Evolutionary conservation across 495 filamentous ascomycete genomes (phyloP).

Genomic region (Lophiotrema nucula): DNA sequence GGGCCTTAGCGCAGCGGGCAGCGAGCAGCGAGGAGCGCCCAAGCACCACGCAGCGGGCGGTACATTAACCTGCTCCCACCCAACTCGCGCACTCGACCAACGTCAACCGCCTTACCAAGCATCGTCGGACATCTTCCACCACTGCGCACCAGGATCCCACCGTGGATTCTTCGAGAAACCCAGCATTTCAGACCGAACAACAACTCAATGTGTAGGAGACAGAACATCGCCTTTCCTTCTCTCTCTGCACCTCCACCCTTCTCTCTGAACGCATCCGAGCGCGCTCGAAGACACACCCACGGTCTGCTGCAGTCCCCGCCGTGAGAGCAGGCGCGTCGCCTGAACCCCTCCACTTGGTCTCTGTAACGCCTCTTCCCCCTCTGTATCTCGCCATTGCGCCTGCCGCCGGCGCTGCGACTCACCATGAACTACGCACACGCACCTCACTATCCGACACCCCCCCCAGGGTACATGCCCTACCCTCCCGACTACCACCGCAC

Average conservation of each 20-base stretch:
- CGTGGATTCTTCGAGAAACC: conserved; percentile 30
- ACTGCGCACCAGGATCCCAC: conserved; percentile 9
- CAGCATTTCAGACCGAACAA: not conserved
- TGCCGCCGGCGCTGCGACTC: conserved; percentile 12
- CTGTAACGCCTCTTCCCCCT: not conserved
- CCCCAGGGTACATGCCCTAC: conserved; percentile 39
- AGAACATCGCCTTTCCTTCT: conserved; percentile 26
- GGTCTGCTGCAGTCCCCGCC: conserved; percentile 27
- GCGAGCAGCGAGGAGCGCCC: too few relatives aligned
- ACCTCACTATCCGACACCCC: conserved; percentile 38
- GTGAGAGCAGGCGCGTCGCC: conserved; percentile 32
- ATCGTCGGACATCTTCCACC: conserved; percentile 16
- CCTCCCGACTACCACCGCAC: conserved; percentile 41
- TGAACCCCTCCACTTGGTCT: conserved; percentile 13
- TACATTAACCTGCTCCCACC: conserved; percentile 10
- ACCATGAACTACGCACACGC: conserved; percentile 37
- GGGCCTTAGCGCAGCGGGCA: not conserved
- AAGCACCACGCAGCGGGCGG: too few relatives aligned
- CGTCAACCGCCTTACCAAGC: conserved; percentile 26
- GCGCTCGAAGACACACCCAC: conserved; percentile 29
- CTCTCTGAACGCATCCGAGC: conserved; percentile 25
- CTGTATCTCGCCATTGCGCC: not conserved
- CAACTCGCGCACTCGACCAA: conserved; percentile 5
- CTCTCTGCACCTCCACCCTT: conserved; percentile 32
- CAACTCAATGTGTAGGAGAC: conserved; percentile 38